phyloP scores from a whole-genome alignment of 768 basidiomycete genomes.

The Goffeauzyma gilvescens region DNA sequence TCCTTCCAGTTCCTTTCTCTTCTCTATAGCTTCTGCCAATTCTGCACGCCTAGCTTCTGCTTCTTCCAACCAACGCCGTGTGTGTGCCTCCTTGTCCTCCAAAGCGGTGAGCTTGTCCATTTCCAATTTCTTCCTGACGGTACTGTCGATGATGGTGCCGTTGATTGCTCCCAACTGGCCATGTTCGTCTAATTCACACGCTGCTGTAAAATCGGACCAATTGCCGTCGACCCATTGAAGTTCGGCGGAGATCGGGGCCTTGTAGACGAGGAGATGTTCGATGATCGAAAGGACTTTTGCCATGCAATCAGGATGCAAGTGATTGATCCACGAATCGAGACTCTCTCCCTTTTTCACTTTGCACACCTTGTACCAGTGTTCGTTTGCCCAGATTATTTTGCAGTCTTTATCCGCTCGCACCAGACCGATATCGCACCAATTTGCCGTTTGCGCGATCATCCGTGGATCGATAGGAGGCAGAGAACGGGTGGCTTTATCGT shows the following conservation, averaged over 20 bases:
- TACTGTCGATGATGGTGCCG: slow-evolving; percentile 3
- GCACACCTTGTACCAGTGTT: slow-evolving; percentile 2
- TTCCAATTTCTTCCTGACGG: slow-evolving; percentile 3
- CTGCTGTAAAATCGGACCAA: slow-evolving; percentile 4
- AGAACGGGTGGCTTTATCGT: not conserved
- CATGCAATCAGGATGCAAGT: not conserved
- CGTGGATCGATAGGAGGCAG: not conserved
- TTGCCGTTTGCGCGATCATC: not conserved
- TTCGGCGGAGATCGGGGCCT: not conserved
- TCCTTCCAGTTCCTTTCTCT: slow-evolving; percentile 2
- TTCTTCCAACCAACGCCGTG: slow-evolving; percentile 1
- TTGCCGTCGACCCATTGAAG: slow-evolving; percentile 6
- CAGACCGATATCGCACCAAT: slow-evolving; percentile 9
- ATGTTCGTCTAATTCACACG: slow-evolving; percentile 1
- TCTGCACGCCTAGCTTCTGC: not conserved
- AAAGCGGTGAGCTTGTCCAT: not conserved
- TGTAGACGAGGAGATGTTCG: not conserved
- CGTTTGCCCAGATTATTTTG: slow-evolving; percentile 7
- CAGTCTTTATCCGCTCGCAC: slow-evolving; percentile 1
- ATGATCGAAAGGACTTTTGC: slow-evolving; percentile 1
- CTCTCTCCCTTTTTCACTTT: not conserved
- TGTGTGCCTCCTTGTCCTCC: slow-evolving; percentile 2
- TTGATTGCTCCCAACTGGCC: slow-evolving; percentile 2
- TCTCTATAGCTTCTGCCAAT: not conserved
- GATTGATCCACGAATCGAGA: slow-evolving; percentile 8